A percentile compares a stretch with the other conserved stretches of the same genome.
Conservation (phyloP, 108 stramenopile genomes). For the Skeletonema marinoi region DNA sequence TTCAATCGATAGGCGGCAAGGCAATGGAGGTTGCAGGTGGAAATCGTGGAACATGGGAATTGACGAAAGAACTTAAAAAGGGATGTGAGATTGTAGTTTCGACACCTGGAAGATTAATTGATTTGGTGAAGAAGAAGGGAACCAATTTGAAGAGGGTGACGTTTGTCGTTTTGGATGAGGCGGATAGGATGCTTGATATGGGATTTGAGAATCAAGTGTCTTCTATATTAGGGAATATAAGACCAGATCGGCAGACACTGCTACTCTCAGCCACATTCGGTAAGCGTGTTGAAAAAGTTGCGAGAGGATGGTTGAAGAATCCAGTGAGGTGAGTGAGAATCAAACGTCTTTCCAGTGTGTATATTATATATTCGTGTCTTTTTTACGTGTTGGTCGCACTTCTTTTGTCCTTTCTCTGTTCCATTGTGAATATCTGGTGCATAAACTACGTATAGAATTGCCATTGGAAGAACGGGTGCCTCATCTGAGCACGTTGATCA, state of each 20-base stretch:
- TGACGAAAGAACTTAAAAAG: constrained; percentile 61
- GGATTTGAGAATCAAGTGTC: constrained; percentile 91
- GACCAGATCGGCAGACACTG: constrained; percentile 83
- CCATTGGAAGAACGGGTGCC: constrained; percentile 74
- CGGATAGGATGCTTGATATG: constrained; percentile 89
- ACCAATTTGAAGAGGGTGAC: constrained; percentile 56
- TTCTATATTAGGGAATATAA: constrained; percentile 72
- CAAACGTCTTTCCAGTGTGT: neutral
- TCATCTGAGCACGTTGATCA: constrained; percentile 77
- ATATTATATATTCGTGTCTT: neutral
- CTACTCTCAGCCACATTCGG: constrained; percentile 77
- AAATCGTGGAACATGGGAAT: constrained; percentile 63
- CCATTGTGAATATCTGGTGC: neutral
- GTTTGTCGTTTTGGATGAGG: constrained; percentile 94
- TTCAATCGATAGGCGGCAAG: constrained; percentile 43
- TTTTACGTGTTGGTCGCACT: constrained; percentile 22
- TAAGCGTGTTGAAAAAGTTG: constrained; percentile 58
- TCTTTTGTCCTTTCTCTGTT: constrained; percentile 30
- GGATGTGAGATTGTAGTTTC: constrained; percentile 88
- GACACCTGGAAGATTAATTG: constrained; percentile 96
- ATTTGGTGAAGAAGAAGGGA: constrained; percentile 76
- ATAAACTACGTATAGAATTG: constrained; percentile 33
- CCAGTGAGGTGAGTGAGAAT: constrained; percentile 57
- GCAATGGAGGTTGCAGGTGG: constrained; percentile 79
- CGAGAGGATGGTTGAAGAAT: constrained; percentile 63